Percentiles rank a stretch among this genome's conserved stretches.
phyloP scores from a whole-genome alignment of 192 early-diverging fungal species.

The Gaertneriomyces semiglobifer region DNA sequence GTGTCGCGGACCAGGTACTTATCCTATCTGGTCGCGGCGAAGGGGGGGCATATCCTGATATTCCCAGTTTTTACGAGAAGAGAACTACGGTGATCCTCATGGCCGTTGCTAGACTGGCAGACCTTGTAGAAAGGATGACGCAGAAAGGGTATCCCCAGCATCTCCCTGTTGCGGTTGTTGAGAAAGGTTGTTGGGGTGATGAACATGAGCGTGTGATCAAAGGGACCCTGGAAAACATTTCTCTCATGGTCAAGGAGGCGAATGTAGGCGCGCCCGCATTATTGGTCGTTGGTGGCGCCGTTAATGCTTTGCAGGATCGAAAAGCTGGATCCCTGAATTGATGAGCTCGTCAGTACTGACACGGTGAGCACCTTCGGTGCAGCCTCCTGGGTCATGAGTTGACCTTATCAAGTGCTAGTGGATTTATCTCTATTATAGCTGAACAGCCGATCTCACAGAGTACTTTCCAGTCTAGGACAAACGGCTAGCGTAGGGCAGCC shows the following conservation, averaged over 20 bases:
- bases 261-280: slow-evolving; percentile 70
- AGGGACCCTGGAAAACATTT: slow-evolving; percentile 64
- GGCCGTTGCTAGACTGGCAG: slow-evolving; percentile 70
- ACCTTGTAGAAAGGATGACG: slow-evolving; percentile 61
- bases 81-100: slow-evolving; percentile 81
- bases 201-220: slow-evolving; percentile 65
- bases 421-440: too few species aligned
- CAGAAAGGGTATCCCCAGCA: slow-evolving; percentile 60
- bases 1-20: slow-evolving; percentile 77
- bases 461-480: too few species aligned
- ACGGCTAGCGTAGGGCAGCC: too few species aligned
- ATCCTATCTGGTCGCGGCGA: slow-evolving; percentile 82
- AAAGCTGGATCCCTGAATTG: too few species aligned
- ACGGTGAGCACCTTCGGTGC: too few species aligned
- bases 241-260: slow-evolving; percentile 54
- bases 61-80: slow-evolving; percentile 63
- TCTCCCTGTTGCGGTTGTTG: slow-evolving; percentile 74
- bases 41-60: slow-evolving; percentile 64
- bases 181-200: slow-evolving; percentile 65
- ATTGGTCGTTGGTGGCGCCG: slow-evolving; percentile 66
- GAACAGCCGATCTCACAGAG: too few species aligned
- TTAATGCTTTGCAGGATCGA: background rate
- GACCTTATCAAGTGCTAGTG: too few species aligned
- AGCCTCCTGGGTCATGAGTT: too few species aligned
- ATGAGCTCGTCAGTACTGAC: too few species aligned